Evolutionary conservation across 169 alveolate species (phyloP), one percentile per base, ranked within the genome.

Genomic region (Plasmodium vivax): DNA sequence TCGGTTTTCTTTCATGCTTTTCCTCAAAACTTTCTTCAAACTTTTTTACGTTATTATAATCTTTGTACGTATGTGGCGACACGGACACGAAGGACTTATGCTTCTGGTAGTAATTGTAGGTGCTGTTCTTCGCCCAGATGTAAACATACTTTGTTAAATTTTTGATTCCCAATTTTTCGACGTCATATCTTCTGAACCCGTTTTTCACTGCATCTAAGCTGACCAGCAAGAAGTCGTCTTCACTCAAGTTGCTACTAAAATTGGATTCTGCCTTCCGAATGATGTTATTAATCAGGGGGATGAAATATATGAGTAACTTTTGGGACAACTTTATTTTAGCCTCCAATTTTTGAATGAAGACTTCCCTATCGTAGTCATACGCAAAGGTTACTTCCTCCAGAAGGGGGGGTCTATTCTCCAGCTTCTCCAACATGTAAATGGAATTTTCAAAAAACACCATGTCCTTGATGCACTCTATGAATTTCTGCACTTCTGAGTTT

Each of bases 71-170:
- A 62, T 79, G 91, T 58, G 94, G 71, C 6, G 94, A 90, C 23
- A 90, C 75, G 41, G 94, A 71, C 12, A 90, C 47, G 83, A 90
- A 90, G n/a, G 94, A 74, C 36, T 90, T 90, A 54, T 90, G 94
- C 34, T 90, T 90, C 77, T 90, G 94, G 62, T 90, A 90, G 23
- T 90, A 90, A 90, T 90, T 90, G 38, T 90, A 90, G 12, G 94
- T 90, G 83, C 94, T 90, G 51, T 90, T 90, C 81, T 90, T 90
- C 14, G 91, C 94, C 94, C 94, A 90, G 45, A 90, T 79, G 83
- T 90, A 90, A 3, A 90, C 94, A 81, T 90, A 82, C 51, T 90
- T 90, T 41, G 94, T 90, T 36, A 90, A 51, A 90, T 90, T 90
- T 79, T 79, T 90, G 30, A 90, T 79, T 45, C 94, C 94, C 51